Evolutionary conservation across 805 yeast genomes (phyloP), one percentile per base, ranked within the genome.

Genomic region (Cyberlindnera maclurae): DNA sequence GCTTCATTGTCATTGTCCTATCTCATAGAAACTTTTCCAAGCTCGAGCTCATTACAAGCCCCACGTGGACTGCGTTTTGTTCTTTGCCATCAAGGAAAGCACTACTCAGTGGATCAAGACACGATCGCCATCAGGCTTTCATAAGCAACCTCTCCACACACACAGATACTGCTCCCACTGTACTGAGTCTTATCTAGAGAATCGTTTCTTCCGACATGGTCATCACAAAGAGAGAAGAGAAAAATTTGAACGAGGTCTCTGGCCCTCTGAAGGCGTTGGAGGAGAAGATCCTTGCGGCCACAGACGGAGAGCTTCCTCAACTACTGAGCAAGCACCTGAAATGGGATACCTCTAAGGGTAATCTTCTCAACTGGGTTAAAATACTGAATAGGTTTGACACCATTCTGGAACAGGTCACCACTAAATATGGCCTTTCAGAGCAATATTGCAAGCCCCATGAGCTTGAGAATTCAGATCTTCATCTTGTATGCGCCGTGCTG

Each of bases 371-470:
- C 42, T 89, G 95, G 93, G 73, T 84, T 22, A 72, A 81, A 0
- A 76, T 85, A 1, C 64, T 90, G 49, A 82, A 87, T 57, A 67
- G 80, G 49, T 76, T 89, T 52, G 96, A 89, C 55, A 70, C 65
- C 11, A 68, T 85, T 6, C 62, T 85, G 38, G 82, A 77, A 37
- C 49, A 52, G 4, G 63, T 71, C 16, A 71, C 82, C 12, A 60
- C 60, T 7, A 75, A 75, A 43, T 82, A 85, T 51, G 60, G 57
- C 26, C 58, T 79, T 38, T 68, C 64, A 27, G 65, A 66, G 12
- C 71, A 70, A 15, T 50, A 59, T 37, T 71, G 76, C 4, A 68
- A 60, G 32, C 67, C 84, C 15, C 60, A 60, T 20, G 64, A 63
- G 12, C 65, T 84, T 40, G 52, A 60, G 0, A 38, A 43, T 0